Evolutionary conservation across 768 basidiomycete genomes (phyloP).

Genomic region (Hypholoma sublateritium): DNA sequence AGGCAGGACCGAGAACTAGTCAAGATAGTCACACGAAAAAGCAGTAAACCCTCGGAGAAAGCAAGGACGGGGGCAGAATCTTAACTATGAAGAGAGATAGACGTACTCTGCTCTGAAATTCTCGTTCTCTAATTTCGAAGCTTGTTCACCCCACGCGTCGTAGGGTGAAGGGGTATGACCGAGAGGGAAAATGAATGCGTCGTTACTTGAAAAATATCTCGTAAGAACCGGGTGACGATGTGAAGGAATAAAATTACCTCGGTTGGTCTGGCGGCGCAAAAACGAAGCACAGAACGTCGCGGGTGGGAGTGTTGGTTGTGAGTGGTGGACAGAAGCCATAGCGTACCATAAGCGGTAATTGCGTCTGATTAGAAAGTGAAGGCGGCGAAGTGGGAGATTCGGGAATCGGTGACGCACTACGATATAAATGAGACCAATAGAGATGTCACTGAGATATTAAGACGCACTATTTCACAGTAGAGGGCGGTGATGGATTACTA

Average conservation of each 20-base stretch:
- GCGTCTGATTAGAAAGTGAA: conserved; percentile 20
- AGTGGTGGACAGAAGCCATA: conserved; percentile 53
- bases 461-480: conserved; percentile 40
- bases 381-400: conserved; percentile 22
- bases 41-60: conserved; percentile 19
- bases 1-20: conserved; percentile 5
- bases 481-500: conserved; percentile 33
- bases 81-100: conserved; percentile 23
- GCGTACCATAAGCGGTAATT: conserved; percentile 41
- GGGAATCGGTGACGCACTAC: conserved; percentile 25
- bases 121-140: conserved; percentile 69
- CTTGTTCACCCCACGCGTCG: conserved; percentile 74
- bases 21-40: conserved; percentile 7
- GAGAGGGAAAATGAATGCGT: conserved; percentile 35
- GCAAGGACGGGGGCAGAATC: conserved; percentile 24
- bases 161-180: conserved; percentile 47
- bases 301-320: conserved; percentile 59
- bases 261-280: conserved; percentile 71
- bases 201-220: conserved; percentile 30
- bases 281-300: conserved; percentile 67
- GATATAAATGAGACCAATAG: not conserved
- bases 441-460: not conserved
- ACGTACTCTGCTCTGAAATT: conserved; percentile 83
- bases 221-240: conserved; percentile 8
- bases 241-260: conserved; percentile 35